Conservation (phyloP, 345 rosid genomes). For the Pugionium dolabratum region DNA sequence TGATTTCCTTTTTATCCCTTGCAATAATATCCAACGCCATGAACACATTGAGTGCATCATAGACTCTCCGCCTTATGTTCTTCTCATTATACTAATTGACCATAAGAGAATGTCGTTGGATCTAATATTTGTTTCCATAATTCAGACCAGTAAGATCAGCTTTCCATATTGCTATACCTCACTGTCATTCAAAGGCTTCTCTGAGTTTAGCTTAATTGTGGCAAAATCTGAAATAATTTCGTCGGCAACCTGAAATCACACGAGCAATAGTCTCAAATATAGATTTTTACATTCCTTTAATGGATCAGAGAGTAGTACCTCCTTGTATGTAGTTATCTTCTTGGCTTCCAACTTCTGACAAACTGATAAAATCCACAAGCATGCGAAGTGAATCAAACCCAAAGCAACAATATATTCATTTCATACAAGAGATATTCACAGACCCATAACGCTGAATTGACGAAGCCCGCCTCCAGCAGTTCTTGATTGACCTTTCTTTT, state of each 20-base stretch:
- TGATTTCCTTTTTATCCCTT: constrained; percentile 48
- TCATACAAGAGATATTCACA: constrained; percentile 20
- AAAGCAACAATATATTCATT: background rate
- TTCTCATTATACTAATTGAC: constrained; percentile 46
- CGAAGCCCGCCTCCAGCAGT: constrained; percentile 48
- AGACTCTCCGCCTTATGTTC: constrained; percentile 50
- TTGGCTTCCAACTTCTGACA: constrained; percentile 53
- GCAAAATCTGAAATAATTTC: constrained; percentile 49
- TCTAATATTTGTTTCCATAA: constrained; percentile 7
- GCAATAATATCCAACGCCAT: constrained; percentile 51
- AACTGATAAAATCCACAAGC: constrained; percentile 36
- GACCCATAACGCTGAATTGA: constrained; percentile 49
- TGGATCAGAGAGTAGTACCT: constrained; percentile 33
- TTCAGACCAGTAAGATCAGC: background rate
- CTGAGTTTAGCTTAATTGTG: constrained; percentile 29
- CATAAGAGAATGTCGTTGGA: constrained; percentile 1
- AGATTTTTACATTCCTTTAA: background rate
- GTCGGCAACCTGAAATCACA: constrained; percentile 46
- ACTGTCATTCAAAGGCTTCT: constrained; percentile 43
- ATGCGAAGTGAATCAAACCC: background rate
- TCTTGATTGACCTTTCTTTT: constrained; percentile 46
- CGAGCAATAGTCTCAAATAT: constrained; percentile 26
- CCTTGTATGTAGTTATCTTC: constrained; percentile 49
- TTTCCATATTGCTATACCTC: constrained; percentile 39
- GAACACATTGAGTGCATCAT: constrained; percentile 49